Conservation (phyloP, 176 grass and related monocot genomes). For the Ensete glaucum region DNA sequence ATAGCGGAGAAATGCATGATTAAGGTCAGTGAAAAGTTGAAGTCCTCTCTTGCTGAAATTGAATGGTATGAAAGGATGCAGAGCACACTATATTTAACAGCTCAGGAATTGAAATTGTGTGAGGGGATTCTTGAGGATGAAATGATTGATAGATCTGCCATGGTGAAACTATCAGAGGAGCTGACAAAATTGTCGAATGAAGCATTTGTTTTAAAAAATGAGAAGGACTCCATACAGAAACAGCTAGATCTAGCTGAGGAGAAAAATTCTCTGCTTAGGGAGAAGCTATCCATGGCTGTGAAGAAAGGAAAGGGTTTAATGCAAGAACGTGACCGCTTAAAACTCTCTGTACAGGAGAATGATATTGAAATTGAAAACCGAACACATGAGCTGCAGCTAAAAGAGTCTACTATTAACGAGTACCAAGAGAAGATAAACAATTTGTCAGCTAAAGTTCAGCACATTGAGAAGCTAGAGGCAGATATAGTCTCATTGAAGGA, state of each 20-base stretch:
- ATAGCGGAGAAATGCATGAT: conserved; percentile 43
- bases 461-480: conserved; percentile 33
- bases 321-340: conserved; percentile 88
- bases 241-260: conserved; percentile 70
- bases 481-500: conserved; percentile 42
- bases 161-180: conserved; percentile 32
- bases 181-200: conserved; percentile 39
- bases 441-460: conserved; percentile 23
- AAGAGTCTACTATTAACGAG: conserved; percentile 12
- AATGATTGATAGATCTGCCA: conserved; percentile 37
- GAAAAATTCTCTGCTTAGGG: conserved; percentile 83
- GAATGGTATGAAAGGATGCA: conserved; percentile 57
- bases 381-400: conserved; percentile 18
- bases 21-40: conserved; percentile 38
- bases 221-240: conserved; percentile 63
- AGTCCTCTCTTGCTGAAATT: conserved; percentile 30
- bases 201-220: conserved; percentile 50
- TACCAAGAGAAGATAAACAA: conserved; percentile 2
- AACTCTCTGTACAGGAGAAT: conserved; percentile 46
- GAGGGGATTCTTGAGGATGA: conserved; percentile 83
- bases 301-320: conserved; percentile 97
- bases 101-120: conserved; percentile 61
- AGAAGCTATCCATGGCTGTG: conserved; percentile 93
- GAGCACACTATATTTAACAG: conserved; percentile 42
- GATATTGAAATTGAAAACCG: conserved; percentile 38